phyloP scores from a whole-genome alignment of 2,329 filamentous ascomycete species.

The Trichophyton benhamiae region DNA sequence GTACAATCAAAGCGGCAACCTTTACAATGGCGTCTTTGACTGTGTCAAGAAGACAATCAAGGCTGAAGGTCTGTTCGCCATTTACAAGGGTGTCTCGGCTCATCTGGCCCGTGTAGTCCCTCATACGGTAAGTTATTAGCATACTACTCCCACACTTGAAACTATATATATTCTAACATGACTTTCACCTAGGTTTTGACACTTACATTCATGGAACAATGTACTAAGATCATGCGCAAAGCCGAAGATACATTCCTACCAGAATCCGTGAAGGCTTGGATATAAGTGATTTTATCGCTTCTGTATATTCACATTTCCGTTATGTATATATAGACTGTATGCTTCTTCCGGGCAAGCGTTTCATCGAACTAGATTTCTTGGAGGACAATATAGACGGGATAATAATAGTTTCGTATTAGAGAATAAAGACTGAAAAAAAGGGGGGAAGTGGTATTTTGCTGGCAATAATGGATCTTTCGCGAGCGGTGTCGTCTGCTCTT shows the following conservation, averaged over 20 bases:
- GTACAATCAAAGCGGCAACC: constrained; percentile 96
- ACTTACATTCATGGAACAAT: constrained; percentile 87
- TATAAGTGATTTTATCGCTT: constrained; percentile 24
- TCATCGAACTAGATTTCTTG: constrained; percentile 4
- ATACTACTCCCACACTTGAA: background rate
- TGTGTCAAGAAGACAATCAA: constrained; percentile 82
- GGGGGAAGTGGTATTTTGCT: background rate
- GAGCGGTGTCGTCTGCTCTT: background rate
- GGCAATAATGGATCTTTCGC: background rate
- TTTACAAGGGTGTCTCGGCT: constrained; percentile 96
- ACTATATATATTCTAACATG: constrained; percentile 15
- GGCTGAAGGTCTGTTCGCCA: constrained; percentile 79
- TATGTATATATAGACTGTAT: background rate
- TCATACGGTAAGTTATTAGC: constrained; percentile 54
- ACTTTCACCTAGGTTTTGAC: constrained; percentile 55
- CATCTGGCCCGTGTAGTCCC: constrained; percentile 89
- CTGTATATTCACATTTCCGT: background rate
- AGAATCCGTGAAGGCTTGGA: constrained; percentile 34
- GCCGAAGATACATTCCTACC: constrained; percentile 53
- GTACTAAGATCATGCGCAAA: constrained; percentile 78
- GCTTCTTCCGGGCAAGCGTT: background rate
- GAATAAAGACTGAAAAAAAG: background rate
- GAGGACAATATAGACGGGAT: background rate
- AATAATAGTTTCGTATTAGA: background rate
- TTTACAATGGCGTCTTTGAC: constrained; percentile 90